phyloP scores from a whole-genome alignment of 768 basidiomycete genomes.

The Sutorius australiensis region DNA sequence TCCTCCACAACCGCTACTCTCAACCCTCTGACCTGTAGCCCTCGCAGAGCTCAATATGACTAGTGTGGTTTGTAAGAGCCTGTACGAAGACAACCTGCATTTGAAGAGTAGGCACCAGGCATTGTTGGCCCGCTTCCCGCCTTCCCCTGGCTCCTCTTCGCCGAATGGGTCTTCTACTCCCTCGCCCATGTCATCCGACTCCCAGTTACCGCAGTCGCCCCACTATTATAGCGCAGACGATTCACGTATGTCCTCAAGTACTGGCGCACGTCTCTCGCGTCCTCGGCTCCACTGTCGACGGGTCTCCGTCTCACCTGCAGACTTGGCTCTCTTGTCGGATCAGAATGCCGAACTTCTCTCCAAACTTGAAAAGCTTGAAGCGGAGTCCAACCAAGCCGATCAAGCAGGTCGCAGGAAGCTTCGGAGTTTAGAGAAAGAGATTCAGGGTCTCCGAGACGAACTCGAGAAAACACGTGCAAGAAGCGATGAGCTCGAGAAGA shows the following conservation, averaged over 20 bases:
- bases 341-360: slow-evolving; percentile 79
- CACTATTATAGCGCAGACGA: slow-evolving; percentile 30
- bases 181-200: slow-evolving; percentile 27
- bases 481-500: slow-evolving; percentile 70
- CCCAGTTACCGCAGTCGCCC: slow-evolving; percentile 32
- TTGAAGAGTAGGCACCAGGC: slow-evolving; percentile 72
- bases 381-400: slow-evolving; percentile 64
- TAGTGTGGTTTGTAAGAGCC: slow-evolving; percentile 61
- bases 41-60: slow-evolving; percentile 58
- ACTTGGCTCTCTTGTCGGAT: slow-evolving; percentile 68
- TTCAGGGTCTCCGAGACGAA: slow-evolving; percentile 67
- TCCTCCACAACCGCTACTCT: background rate
- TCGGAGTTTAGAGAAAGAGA: slow-evolving; percentile 74
- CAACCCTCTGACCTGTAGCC: slow-evolving; percentile 22
- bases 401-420: slow-evolving; percentile 65
- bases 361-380: slow-evolving; percentile 73
- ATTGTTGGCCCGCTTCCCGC: slow-evolving; percentile 59
- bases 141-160: slow-evolving; percentile 39
- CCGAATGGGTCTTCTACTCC: slow-evolving; percentile 19
- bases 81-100: slow-evolving; percentile 65
- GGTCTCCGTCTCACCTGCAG: slow-evolving; percentile 63
- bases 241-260: slow-evolving; percentile 20
- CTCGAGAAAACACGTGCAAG: slow-evolving; percentile 70
- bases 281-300: slow-evolving; percentile 32
- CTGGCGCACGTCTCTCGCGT: slow-evolving; percentile 18